Evolutionary conservation across 352 stramenopile genomes (phyloP), one percentile per base, ranked within the genome.

Genomic region (Phytopythium kandeliae): DNA sequence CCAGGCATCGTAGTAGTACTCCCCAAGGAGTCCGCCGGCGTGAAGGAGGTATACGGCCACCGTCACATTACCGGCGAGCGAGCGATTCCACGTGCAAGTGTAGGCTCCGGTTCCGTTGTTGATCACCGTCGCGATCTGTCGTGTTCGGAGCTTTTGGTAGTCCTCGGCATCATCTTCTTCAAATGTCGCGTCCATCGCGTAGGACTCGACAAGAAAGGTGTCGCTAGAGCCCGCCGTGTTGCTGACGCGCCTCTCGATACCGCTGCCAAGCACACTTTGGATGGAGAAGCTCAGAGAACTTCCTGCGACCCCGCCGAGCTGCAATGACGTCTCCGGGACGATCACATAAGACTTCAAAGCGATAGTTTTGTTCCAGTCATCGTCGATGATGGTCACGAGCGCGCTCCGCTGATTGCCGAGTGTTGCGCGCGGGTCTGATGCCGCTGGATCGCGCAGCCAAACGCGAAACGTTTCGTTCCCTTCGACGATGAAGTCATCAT

Each of bases 401-500:
- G 83, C 69, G 10, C 72, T 65, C 16, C 71, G 62, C 37, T 92
- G 79, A 44, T 78, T 86, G 16, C 83, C 83, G 2, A 94, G 58
- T 1, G 48, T 75, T 36, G 60, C 58, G 8, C 33, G 53, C 12
- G 48, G 57, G 34, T 54, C 49, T 24, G 26, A 52, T 51, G 21
- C 38, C 56, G 40, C 40, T 11, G 77, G 67, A 17, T 74, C 49
- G 0, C 57, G 64, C 34, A 92, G 60, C 25, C 65, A 34, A 21
- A 96, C 59, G 13, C 78, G 67, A 46, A 95, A 93, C 1, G 58
- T 69, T 50, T 94, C 81, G 49, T 93, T 61, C 7, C 42, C 61
- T 26, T 96, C 80, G 3, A 79, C 51, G 28, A 80, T 38, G 28
- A 83, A 78, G 51, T 98, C 87, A 52, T 98, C 90, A 56, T 97